Evolutionary conservation across 805 yeast genomes (phyloP).

Genomic region (Kuraishia borneana): DNA sequence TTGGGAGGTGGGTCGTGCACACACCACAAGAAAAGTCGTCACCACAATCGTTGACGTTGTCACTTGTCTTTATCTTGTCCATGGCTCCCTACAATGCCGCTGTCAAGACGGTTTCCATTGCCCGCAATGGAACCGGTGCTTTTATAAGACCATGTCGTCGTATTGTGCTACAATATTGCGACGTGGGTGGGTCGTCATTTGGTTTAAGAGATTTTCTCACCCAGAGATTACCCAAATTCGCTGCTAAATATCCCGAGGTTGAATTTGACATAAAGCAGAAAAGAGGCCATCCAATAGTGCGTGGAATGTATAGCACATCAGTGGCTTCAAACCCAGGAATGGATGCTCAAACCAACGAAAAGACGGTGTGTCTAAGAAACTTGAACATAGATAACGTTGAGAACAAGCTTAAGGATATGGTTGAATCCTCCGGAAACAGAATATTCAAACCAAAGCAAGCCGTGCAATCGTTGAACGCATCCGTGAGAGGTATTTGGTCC

Average conservation of each 20-base stretch:
- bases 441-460: slow-evolving; percentile 58
- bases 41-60: no score
- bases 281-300: slow-evolving; percentile 74
- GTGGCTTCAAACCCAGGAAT: slow-evolving; percentile 21
- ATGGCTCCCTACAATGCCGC: slow-evolving; percentile 19
- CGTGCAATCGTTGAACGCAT: slow-evolving; percentile 68
- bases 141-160: slow-evolving; percentile 66
- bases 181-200: slow-evolving; percentile 90
- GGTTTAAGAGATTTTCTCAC: slow-evolving; percentile 64
- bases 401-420: slow-evolving; percentile 50
- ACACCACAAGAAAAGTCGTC: no score
- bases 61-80: no score
- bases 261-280: slow-evolving; percentile 61
- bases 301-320: slow-evolving; percentile 41
- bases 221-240: slow-evolving; percentile 40
- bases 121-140: slow-evolving; percentile 71
- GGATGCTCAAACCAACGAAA: slow-evolving; percentile 22
- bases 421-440: slow-evolving; percentile 58
- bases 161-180: slow-evolving; percentile 73
- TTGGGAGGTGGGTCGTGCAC: no score
- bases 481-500: slow-evolving; percentile 96
- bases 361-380: slow-evolving; percentile 71
- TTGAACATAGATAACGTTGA: slow-evolving; percentile 49
- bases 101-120: slow-evolving; percentile 42
- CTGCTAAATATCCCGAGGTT: slow-evolving; percentile 50